phyloP scores from a whole-genome alignment of 345 rosid species.

The Erodium maritimum region DNA sequence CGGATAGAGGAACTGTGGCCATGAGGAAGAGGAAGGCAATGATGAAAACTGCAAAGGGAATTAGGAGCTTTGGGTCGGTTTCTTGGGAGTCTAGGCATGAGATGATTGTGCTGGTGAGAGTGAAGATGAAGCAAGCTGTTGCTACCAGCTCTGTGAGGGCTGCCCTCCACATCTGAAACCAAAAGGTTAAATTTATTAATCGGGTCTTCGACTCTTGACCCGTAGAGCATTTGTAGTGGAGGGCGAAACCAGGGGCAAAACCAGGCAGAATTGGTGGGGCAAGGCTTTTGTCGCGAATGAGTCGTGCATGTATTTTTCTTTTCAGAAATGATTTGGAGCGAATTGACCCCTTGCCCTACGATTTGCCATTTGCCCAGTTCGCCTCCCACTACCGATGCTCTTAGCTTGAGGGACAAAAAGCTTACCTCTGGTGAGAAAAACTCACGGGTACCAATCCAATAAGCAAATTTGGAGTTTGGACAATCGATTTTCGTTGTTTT shows the following conservation, averaged over 20 bases:
- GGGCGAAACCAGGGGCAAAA: neutral
- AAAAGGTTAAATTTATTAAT: neutral
- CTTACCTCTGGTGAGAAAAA: conserved; percentile 17
- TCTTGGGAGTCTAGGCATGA: conserved; percentile 22
- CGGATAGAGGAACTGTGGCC: conserved; percentile 27
- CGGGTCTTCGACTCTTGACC: too few species aligned
- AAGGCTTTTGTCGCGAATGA: too few species aligned
- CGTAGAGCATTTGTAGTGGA: neutral
- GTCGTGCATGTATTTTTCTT: too few species aligned
- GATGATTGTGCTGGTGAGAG: conserved; percentile 22
- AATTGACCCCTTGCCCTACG: too few species aligned
- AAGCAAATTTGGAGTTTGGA: too few species aligned
- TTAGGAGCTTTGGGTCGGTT: conserved; percentile 21
- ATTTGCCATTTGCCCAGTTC: neutral
- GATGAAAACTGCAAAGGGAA: conserved; percentile 24
- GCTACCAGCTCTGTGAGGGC: conserved; percentile 35
- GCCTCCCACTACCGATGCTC: too few species aligned
- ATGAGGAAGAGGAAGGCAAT: conserved; percentile 20
- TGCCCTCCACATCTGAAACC: conserved; percentile 48
- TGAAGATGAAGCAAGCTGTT: conserved; percentile 30
- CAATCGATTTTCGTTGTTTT: too few species aligned
- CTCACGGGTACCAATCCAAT: conserved; percentile 15
- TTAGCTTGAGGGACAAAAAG: neutral
- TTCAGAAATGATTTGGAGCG: too few species aligned
- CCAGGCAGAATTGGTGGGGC: too few species aligned